phyloP scores from a whole-genome alignment of 352 stramenopile species.

The Phytophthora crassamura region DNA sequence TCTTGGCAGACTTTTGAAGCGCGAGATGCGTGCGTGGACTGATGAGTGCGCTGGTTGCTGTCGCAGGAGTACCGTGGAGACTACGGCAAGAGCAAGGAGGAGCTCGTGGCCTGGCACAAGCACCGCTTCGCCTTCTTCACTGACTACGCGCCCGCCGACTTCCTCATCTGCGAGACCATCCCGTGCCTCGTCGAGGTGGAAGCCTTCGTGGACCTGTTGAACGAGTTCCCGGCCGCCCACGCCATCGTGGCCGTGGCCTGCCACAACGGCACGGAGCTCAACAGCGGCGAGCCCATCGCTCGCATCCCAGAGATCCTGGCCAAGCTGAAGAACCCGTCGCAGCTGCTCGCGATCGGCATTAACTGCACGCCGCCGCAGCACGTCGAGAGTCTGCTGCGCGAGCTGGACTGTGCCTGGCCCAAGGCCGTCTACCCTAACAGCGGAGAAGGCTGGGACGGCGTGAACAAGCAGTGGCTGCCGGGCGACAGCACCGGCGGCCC shows the following conservation, averaged over 20 bases:
- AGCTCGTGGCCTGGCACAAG: slow-evolving; percentile 81
- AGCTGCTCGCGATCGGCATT: slow-evolving; percentile 79
- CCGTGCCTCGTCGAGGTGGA: slow-evolving; percentile 84
- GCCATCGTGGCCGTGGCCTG: slow-evolving; percentile 76
- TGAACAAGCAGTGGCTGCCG: slow-evolving; percentile 77
- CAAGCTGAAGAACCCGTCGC: slow-evolving; percentile 56
- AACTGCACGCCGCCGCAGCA: slow-evolving; percentile 87
- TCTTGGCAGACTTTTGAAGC: slow-evolving; percentile 6
- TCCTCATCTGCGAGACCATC: slow-evolving; percentile 89
- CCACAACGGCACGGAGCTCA: slow-evolving; percentile 64
- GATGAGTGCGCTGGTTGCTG: slow-evolving; percentile 1
- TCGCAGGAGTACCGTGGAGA: slow-evolving; percentile 87
- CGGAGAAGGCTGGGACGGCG: slow-evolving; percentile 81
- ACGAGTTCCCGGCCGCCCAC: slow-evolving; percentile 60
- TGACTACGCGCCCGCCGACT: slow-evolving; percentile 57
- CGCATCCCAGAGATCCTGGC: slow-evolving; percentile 50
- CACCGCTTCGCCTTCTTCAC: slow-evolving; percentile 78
- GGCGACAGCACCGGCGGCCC: slow-evolving; percentile 41
- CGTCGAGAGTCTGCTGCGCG: slow-evolving; percentile 65
- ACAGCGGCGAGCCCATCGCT: slow-evolving; percentile 68
- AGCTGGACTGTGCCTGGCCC: slow-evolving; percentile 50
- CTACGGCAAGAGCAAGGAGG: slow-evolving; percentile 71
- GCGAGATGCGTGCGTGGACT: background rate
- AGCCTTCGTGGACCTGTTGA: slow-evolving; percentile 78
- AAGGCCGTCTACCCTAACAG: slow-evolving; percentile 89